A percentile compares a stretch with the other conserved stretches of the same genome.
phyloP scores from a whole-genome alignment of 352 stramenopile species.

The Globisporangium paddicum region DNA sequence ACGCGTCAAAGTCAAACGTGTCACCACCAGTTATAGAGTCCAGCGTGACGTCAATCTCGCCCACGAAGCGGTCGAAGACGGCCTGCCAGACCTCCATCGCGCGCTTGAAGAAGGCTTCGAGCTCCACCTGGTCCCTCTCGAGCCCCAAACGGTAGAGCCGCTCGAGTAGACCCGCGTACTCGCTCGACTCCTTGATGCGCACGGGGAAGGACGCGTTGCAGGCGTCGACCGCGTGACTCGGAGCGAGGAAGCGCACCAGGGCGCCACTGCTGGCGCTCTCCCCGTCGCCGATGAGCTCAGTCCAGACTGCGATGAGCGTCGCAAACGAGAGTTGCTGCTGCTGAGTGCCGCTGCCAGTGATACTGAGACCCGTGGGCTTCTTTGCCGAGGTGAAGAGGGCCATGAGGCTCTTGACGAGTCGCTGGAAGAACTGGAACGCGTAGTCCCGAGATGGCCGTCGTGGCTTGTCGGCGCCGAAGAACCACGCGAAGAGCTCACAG shows the following conservation, averaged over 20 bases:
- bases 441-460: constrained; percentile 39
- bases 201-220: constrained; percentile 37
- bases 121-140: constrained; percentile 34
- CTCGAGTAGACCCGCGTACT: constrained; percentile 32
- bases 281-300: constrained; percentile 63
- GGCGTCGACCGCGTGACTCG: constrained; percentile 31
- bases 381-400: constrained; percentile 23
- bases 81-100: constrained; percentile 41
- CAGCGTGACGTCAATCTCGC: constrained; percentile 21
- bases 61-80: constrained; percentile 28
- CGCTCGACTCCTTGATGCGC: constrained; percentile 28
- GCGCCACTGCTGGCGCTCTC: constrained; percentile 18
- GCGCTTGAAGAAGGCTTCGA: constrained; percentile 35
- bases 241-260: constrained; percentile 17
- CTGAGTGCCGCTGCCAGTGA: constrained; percentile 5
- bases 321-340: constrained; percentile 31
- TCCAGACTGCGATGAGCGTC: constrained; percentile 45
- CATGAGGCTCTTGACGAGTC: constrained; percentile 39
- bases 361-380: constrained; percentile 17
- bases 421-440: constrained; percentile 59
- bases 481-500: constrained; percentile 65
- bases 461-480: constrained; percentile 48
- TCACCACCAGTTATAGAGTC: not conserved
- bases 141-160: constrained; percentile 32
- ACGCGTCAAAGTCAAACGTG: constrained; percentile 35